Base-by-base conservation (phyloP, 805 yeast genomes). In the Yamadazyma olivae region DNA sequence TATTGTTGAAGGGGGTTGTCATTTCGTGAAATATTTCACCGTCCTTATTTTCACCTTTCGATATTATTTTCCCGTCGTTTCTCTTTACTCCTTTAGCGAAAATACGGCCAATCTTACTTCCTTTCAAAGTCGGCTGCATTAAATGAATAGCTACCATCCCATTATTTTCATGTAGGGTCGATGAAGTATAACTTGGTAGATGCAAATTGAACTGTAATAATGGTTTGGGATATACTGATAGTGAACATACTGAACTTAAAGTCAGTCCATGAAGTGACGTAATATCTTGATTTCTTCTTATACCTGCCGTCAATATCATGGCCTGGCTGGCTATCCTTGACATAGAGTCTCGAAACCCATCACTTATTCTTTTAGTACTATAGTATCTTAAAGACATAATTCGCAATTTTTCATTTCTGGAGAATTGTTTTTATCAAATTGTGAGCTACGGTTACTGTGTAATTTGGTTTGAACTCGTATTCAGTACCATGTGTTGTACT, bases 191-290 rank as follows among this genome's bases (percentile, higher is more conserved):
- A 4, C 96, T 86, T 0, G 98, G 98, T 10, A 80, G 64, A 57
- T 86, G 95, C 25, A 91, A 64, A 55, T 91, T 91, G 65, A 91
- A 90, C 50, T 87, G 93, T 1, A 91, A 51, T 36, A 90, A 59
- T 1, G 96, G 95, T 10, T 68, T 69, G 0, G 96, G 96, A 32
- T 72, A 67, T 19, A 89, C 74, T 0, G 95, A 80, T 10, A 91
- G 62, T 1, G 97, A 89, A 9, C 87, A 77, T 29, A 89, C 86
- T 1, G 96, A 87, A 2, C 96, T 84, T 1, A 91, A 65, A 0
- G 97, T 88, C 68, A 86, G 77, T 0, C 97, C 97, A 58, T 74
- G 83, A 70, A 59, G 16, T 13, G 25, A 23, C 2, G 22, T 17
- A 8, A 3, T 22, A 6, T n/a, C 6, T 21, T 21, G 23, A 10